phyloP scores from a whole-genome alignment of 2,329 filamentous ascomycete genomes.

The Diaporthe destruens region DNA sequence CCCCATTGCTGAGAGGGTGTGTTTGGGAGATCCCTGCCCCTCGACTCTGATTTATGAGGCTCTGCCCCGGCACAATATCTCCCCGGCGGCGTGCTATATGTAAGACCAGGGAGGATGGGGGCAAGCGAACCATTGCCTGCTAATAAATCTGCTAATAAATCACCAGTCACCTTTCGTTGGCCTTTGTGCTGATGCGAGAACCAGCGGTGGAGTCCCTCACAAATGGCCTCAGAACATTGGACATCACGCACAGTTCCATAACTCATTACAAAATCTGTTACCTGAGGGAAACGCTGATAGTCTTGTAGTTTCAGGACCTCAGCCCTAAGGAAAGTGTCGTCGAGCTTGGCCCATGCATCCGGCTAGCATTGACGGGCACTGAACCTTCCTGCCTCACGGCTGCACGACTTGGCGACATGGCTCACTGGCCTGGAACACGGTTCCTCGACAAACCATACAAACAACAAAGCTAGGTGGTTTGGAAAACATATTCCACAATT shows the following conservation, averaged over 20 bases:
- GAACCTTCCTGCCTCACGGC: neutral
- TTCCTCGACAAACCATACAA: slow-evolving; percentile 25
- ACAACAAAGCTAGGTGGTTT: slow-evolving; percentile 12
- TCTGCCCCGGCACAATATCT: slow-evolving; percentile 15
- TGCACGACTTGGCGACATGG: slow-evolving; percentile 14
- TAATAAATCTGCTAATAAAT: neutral
- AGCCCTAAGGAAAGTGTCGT: slow-evolving; percentile 3
- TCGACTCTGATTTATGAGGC: slow-evolving; percentile 21
- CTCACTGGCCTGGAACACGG: slow-evolving; percentile 9
- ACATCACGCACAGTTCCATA: slow-evolving; percentile 1
- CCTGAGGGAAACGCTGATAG: neutral
- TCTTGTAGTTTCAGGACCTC: slow-evolving; percentile 16
- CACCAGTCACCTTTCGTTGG: neutral
- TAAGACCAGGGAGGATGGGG: neutral
- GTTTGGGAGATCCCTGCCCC: slow-evolving; percentile 30
- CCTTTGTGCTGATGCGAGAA: neutral
- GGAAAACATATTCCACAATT: slow-evolving; percentile 14
- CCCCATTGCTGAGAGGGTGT: slow-evolving; percentile 8
- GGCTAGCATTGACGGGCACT: neutral
- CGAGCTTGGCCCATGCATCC: slow-evolving; percentile 4
- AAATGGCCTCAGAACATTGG: slow-evolving; percentile 20
- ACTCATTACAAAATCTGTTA: slow-evolving; percentile 13
- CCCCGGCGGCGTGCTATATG: slow-evolving; percentile 20
- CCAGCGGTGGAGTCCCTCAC: slow-evolving; percentile 1
- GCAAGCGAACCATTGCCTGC: neutral